A percentile compares a stretch with the other conserved stretches of the same genome.
Evolutionary conservation across 169 alveolate genomes (phyloP).

Genomic region (Hepatocystis sp.): DNA sequence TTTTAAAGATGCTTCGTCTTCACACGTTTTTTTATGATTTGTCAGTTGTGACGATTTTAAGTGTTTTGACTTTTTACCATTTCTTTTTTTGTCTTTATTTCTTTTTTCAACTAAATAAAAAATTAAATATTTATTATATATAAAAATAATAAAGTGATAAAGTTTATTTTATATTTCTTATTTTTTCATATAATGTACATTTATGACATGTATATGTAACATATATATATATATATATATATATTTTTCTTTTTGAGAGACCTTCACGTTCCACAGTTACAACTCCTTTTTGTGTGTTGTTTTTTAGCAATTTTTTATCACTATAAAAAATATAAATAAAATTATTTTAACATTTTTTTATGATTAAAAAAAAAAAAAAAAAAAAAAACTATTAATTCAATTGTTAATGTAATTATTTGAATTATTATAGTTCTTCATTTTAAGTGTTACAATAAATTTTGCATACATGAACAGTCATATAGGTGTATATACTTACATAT

Average conservation of each 20-base stretch:
- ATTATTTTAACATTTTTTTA: no score
- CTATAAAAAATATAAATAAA: no score
- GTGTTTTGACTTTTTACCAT: conserved; percentile 8
- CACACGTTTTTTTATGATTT: conserved; percentile 15
- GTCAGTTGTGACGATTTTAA: conserved; percentile 9
- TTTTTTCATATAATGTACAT: no score
- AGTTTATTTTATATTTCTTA: no score
- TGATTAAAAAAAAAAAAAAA: no score
- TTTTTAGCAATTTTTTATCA: conserved; percentile 22
- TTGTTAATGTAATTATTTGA: no score
- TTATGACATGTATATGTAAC: no score
- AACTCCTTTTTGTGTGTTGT: conserved; percentile 4
- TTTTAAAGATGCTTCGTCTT: conserved; percentile 19
- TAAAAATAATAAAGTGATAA: no score
- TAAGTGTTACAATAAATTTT: no score
- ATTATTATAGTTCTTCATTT: no score
- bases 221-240: background rate
- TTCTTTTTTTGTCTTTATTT: conserved; percentile 3
- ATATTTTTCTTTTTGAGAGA: conserved; percentile 3
- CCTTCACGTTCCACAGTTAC: conserved; percentile 33
- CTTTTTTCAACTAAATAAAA: conserved; percentile 15
- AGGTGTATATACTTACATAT: background rate
- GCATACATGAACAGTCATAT: background rate
- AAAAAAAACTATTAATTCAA: no score
- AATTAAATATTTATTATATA: no score